These are phyloP conservation scores for Vitis hybrid DNA, from an alignment of 177 flowering plant genomes.

Conservation along the genomic window DNA sequence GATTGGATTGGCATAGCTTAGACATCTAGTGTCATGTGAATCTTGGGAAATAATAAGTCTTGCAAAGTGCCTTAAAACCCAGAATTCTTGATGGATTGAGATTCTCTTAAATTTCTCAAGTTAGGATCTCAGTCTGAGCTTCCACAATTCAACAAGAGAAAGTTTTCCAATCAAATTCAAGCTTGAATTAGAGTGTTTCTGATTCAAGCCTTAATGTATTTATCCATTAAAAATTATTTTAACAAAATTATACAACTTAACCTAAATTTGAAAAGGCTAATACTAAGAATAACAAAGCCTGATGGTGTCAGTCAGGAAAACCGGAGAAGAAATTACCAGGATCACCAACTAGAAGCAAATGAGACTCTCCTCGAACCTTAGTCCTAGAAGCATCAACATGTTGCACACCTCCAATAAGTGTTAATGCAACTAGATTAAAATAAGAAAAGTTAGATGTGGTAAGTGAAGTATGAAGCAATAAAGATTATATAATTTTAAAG, in stretches of 20 bases:
- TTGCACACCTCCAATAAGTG: conserved; percentile 97
- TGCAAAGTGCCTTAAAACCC: too few relatives aligned
- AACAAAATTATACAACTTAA: neutral
- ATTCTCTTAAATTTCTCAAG: too few relatives aligned
- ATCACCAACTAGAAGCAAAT: conserved; percentile 94
- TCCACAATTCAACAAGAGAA: too few relatives aligned
- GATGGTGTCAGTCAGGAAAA: neutral
- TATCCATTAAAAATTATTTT: too few relatives aligned
- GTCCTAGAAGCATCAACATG: conserved; percentile 97
- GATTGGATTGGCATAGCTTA: too few relatives aligned
- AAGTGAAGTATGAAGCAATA: neutral
- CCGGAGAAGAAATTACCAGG: conserved; percentile 56
- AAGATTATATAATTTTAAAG: neutral
- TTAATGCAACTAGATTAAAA: conserved; percentile 60
- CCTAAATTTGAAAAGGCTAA: neutral
- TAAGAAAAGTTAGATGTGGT: conserved; percentile 3
- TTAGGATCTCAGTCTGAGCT: too few relatives aligned
- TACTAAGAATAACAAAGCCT: neutral
- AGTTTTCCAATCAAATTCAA: too few relatives aligned
- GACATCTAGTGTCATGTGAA: too few relatives aligned
- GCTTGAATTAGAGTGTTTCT: too few relatives aligned
- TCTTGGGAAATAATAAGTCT: too few relatives aligned
- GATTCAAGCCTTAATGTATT: too few relatives aligned
- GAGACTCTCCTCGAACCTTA: conserved; percentile 96
- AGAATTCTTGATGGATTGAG: too few relatives aligned